Conservation (phyloP, 2,329 filamentous ascomycete genomes). For the Exserohilum turcica region DNA sequence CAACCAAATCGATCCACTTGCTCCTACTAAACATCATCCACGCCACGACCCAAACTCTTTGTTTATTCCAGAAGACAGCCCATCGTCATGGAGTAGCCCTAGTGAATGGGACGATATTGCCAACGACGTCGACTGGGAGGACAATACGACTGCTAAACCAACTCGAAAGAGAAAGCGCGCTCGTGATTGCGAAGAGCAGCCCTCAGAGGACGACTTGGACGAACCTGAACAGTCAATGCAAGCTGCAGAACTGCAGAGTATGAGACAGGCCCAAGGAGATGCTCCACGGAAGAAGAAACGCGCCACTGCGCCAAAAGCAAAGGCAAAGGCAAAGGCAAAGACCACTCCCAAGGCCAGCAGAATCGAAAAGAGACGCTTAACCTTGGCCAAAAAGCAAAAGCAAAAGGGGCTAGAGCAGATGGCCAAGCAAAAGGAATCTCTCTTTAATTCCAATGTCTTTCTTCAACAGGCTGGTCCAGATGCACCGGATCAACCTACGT, state of each 20-base stretch:
- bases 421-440: conserved; percentile 25
- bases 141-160: conserved; percentile 25
- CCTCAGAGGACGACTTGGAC: conserved; percentile 6
- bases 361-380: no score
- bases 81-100: background rate
- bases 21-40: background rate
- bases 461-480: conserved; percentile 34
- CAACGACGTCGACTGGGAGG: conserved; percentile 37
- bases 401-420: conserved; percentile 25
- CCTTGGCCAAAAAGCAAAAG: conserved; percentile 22
- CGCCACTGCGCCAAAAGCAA: no score
- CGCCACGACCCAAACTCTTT: conserved; percentile 14
- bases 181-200: conserved; percentile 20
- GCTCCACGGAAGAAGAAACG: conserved; percentile 32
- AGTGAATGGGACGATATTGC: background rate
- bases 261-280: conserved; percentile 35
- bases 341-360: no score
- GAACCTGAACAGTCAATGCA: conserved; percentile 20
- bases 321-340: conserved; percentile 13
- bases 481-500: conserved; percentile 30
- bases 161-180: conserved; percentile 23
- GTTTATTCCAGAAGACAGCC: conserved; percentile 18
- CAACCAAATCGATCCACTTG: background rate
- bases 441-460: conserved; percentile 43
- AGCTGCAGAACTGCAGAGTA: conserved; percentile 36